Evolutionary conservation across 2,329 filamentous ascomycete species (phyloP).

Genomic region (Arthroderma sp.): DNA sequence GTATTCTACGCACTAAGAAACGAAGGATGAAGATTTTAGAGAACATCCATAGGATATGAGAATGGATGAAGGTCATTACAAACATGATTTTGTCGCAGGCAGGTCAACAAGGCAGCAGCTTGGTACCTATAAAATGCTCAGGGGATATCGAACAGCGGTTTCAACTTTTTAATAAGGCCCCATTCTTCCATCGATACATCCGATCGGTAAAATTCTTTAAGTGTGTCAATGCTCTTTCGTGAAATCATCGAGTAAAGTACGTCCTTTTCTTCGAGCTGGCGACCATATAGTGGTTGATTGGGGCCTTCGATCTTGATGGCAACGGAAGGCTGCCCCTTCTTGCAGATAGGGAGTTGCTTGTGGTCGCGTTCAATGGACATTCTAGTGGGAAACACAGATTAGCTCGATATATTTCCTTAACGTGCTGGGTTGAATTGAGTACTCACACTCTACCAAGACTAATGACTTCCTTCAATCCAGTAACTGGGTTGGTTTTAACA

Average conservation of each 20-base stretch:
- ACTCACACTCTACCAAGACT: constrained; percentile 85
- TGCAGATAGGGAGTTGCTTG: constrained; percentile 84
- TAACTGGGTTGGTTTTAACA: constrained; percentile 68
- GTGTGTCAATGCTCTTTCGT: constrained; percentile 75
- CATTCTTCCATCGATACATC: constrained; percentile 90
- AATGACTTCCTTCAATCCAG: constrained; percentile 72
- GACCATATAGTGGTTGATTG: constrained; percentile 86
- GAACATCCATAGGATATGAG: not conserved
- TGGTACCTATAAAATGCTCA: constrained; percentile 30
- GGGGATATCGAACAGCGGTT: constrained; percentile 80
- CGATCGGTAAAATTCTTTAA: constrained; percentile 88
- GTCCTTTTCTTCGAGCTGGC: constrained; percentile 88
- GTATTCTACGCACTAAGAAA: not conserved
- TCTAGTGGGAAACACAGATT: constrained; percentile 36
- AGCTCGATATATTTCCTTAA: not conserved
- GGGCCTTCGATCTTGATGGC: constrained; percentile 93
- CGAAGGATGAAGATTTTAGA: not conserved
- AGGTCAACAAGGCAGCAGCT: not conserved
- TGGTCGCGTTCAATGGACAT: constrained; percentile 94
- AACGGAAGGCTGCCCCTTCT: constrained; percentile 93
- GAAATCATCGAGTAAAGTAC: constrained; percentile 78
- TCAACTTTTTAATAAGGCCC: constrained; percentile 87
- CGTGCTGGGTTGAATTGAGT: not conserved
- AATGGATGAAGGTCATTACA: not conserved
- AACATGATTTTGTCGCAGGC: not conserved